A percentile compares a stretch with the other conserved stretches of the same genome.
Evolutionary conservation across 148 eudicot genomes (phyloP).

Genomic region (Camellia granthamiana): DNA sequence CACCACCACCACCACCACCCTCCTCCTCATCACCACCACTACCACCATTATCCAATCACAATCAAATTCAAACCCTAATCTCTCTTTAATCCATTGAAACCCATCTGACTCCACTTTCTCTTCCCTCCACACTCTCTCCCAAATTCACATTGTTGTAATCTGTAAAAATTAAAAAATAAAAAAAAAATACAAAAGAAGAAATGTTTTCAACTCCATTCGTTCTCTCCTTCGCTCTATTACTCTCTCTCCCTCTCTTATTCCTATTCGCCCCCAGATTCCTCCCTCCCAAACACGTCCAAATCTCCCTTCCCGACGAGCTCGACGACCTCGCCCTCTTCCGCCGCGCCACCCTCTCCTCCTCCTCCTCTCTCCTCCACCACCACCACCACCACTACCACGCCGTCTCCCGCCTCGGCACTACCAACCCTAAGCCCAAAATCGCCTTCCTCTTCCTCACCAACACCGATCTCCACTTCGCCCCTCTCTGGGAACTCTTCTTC

Average conservation of each 20-base stretch:
- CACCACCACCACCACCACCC: background rate
- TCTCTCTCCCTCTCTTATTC: slow-evolving; percentile 30
- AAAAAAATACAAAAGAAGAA: background rate
- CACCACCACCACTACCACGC: slow-evolving; percentile 23
- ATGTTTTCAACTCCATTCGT: slow-evolving; percentile 35
- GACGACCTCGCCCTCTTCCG: slow-evolving; percentile 60
- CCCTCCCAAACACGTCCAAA: slow-evolving; percentile 32
- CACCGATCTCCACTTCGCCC: slow-evolving; percentile 55
- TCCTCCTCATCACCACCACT: background rate
- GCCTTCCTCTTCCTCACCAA: slow-evolving; percentile 66
- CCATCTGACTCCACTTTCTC: background rate
- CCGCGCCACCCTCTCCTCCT: slow-evolving; percentile 41
- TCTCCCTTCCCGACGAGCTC: slow-evolving; percentile 59
- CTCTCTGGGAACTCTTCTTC: slow-evolving; percentile 65
- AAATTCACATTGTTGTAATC: no score
- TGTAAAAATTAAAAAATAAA: no score
- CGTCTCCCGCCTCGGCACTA: slow-evolving; percentile 28
- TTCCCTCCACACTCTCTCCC: background rate
- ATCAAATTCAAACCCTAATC: background rate
- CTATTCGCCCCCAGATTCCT: slow-evolving; percentile 20
- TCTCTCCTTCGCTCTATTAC: slow-evolving; percentile 20
- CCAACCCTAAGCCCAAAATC: slow-evolving; percentile 46
- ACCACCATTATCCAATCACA: background rate
- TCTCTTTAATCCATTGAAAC: background rate
- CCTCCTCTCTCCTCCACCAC: background rate